A percentile compares a stretch with the other conserved stretches of the same genome.
These are phyloP conservation scores for Russula ochroleuca DNA, from an alignment of 768 basidiomycete genomes.

Conservation along the genomic window DNA sequence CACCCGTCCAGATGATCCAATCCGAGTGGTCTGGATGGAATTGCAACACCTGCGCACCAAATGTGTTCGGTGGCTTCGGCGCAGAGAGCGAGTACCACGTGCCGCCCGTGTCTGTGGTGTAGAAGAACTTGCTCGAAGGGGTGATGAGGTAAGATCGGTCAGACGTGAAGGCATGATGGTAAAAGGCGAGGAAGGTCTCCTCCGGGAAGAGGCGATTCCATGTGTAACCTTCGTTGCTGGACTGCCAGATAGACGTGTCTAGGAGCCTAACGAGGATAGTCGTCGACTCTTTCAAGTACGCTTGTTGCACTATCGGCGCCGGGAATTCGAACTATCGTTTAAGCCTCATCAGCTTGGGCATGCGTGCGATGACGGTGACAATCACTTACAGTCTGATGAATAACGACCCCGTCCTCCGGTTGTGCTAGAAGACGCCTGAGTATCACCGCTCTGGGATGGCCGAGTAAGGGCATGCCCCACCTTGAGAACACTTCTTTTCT, in stretches of 20 bases:
- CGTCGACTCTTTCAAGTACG: conserved; percentile 82
- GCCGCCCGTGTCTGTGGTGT: conserved; percentile 79
- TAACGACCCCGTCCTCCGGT: conserved; percentile 72
- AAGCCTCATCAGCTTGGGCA: not conserved
- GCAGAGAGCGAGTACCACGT: conserved; percentile 58
- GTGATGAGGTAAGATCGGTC: conserved; percentile 94
- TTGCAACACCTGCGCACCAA: conserved; percentile 69
- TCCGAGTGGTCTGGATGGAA: conserved; percentile 83
- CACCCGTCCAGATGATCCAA: conserved; percentile 85
- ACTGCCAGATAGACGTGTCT: conserved; percentile 87
- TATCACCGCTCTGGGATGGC: not conserved
- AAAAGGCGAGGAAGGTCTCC: conserved; percentile 73
- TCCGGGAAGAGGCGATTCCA: conserved; percentile 67
- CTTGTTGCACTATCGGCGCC: conserved; percentile 61
- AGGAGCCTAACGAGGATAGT: conserved; percentile 78
- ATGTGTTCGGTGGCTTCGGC: conserved; percentile 72
- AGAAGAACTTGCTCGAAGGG: conserved; percentile 53
- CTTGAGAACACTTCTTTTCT: conserved; percentile 73
- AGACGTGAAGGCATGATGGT: conserved; percentile 72
- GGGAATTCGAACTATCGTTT: conserved; percentile 58
- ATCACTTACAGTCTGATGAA: conserved; percentile 64
- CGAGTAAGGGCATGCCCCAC: conserved; percentile 36
- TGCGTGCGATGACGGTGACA: not conserved
- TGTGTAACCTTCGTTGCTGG: conserved; percentile 88
- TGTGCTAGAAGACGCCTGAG: conserved; percentile 48